Evolutionary conservation across 129 eudicot genomes (phyloP).

Genomic region (Flaveria bidentis): DNA sequence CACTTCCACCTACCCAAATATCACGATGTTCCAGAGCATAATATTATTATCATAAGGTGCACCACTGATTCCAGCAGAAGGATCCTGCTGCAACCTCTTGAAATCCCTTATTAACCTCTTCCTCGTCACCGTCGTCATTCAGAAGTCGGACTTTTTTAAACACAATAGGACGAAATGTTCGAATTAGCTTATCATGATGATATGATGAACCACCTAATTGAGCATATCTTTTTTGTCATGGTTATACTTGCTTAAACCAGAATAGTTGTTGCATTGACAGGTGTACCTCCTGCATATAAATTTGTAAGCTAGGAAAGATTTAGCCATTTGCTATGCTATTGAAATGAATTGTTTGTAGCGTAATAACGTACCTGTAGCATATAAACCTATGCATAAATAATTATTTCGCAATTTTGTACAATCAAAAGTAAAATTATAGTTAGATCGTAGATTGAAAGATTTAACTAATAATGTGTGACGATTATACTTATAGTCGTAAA

Average conservation of each 20-base stretch:
- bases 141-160: too few species aligned
- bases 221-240: too few species aligned
- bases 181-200: conserved; percentile 34
- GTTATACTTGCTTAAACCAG: not conserved
- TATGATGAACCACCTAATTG: conserved; percentile 17
- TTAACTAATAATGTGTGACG: too few species aligned
- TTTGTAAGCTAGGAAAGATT: not conserved
- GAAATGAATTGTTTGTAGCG: too few species aligned
- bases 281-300: not conserved
- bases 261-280: not conserved
- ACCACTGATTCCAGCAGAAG: conserved; percentile 81
- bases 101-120: conserved; percentile 83
- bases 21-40: conserved; percentile 81
- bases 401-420: too few species aligned
- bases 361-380: too few species aligned
- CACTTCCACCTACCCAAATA: conserved; percentile 56
- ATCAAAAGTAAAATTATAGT: too few species aligned
- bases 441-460: too few species aligned
- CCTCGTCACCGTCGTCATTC: conserved; percentile 69
- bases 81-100: conserved; percentile 79
- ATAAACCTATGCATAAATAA: too few species aligned
- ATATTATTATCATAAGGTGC: conserved; percentile 69
- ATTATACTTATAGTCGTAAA: too few species aligned
- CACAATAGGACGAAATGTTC: too few species aligned
- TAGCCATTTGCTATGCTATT: not conserved